These are phyloP conservation scores for Veloboletus limbatus DNA, from an alignment of 1,284 basidiomycete genomes.

Conservation along the genomic window DNA sequence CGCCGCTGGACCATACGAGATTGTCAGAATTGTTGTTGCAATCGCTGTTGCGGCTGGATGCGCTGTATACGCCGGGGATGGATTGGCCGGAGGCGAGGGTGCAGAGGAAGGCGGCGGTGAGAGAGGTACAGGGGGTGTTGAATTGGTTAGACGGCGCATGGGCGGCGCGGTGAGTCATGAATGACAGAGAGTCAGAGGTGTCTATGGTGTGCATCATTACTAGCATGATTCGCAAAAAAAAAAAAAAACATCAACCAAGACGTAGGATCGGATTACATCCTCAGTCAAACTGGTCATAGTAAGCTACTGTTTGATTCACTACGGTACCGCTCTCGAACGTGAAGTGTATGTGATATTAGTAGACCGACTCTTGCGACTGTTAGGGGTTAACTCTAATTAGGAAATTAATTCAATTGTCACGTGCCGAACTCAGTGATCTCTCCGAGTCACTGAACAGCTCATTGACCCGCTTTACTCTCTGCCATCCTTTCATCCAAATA, in stretches of 20 bases:
- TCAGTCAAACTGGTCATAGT: too few species aligned
- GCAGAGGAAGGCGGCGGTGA: slow-evolving; percentile 74
- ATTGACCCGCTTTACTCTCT: too few species aligned
- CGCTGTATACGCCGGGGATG: slow-evolving; percentile 55
- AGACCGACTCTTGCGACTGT: too few species aligned
- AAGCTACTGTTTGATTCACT: too few species aligned
- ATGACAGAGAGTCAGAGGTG: too few species aligned
- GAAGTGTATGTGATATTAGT: too few species aligned
- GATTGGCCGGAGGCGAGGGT: slow-evolving; percentile 69
- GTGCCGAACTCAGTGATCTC: background rate
- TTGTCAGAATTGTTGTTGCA: slow-evolving; percentile 75
- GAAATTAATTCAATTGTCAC: background rate
- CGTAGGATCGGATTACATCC: too few species aligned
- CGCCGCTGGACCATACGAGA: slow-evolving; percentile 49
- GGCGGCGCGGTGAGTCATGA: slow-evolving; percentile 25
- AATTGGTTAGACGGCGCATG: slow-evolving; percentile 56
- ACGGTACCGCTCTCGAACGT: too few species aligned
- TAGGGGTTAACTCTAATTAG: background rate
- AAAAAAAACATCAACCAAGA: too few species aligned
- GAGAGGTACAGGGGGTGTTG: slow-evolving; percentile 56
- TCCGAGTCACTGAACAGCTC: background rate
- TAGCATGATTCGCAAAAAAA: too few species aligned
- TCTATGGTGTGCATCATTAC: too few species aligned
- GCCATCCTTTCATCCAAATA: too few species aligned
- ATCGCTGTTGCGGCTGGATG: slow-evolving; percentile 72